A percentile compares a stretch with the other conserved stretches of the same genome.
These are phyloP conservation scores for Misopates orontium DNA, from an alignment of 257 asterid genomes.

Conservation along the genomic window DNA sequence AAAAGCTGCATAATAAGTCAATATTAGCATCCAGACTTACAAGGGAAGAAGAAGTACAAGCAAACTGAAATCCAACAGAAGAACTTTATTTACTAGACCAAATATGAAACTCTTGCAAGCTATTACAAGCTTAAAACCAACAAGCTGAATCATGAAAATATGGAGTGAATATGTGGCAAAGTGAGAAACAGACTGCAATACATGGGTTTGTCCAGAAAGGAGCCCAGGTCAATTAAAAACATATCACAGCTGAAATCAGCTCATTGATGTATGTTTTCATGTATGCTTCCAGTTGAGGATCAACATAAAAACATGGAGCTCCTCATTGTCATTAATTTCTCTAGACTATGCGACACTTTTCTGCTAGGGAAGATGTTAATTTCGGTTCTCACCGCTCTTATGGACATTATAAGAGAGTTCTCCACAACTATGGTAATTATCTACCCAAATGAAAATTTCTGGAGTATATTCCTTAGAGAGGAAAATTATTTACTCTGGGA, in stretches of 20 bases:
- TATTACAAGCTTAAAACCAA: slow-evolving; percentile 15
- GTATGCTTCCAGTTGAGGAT: not conserved
- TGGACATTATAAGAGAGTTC: not conserved
- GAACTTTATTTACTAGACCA: slow-evolving; percentile 4
- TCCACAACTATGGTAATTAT: not conserved
- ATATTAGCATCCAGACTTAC: slow-evolving; percentile 29
- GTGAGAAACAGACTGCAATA: not conserved
- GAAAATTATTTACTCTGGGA: too few species aligned
- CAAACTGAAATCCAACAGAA: slow-evolving; percentile 11
- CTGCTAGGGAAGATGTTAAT: not conserved
- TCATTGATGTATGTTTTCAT: not conserved
- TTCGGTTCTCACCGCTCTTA: not conserved
- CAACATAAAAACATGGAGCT: not conserved
- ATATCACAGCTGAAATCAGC: not conserved
- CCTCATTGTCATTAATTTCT: not conserved
- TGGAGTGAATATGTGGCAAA: not conserved
- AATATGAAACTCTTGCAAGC: slow-evolving; percentile 9
- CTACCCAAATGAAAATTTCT: not conserved
- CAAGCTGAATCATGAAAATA: slow-evolving; percentile 25
- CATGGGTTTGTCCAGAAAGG: not conserved
- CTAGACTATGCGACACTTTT: not conserved
- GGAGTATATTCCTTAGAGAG: too few species aligned
- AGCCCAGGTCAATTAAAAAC: not conserved
- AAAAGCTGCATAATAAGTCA: slow-evolving; percentile 58
- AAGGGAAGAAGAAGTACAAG: slow-evolving; percentile 19